phyloP scores from a whole-genome alignment of 2,329 filamentous ascomycete species.

The Calonectria pseudoturangicola region DNA sequence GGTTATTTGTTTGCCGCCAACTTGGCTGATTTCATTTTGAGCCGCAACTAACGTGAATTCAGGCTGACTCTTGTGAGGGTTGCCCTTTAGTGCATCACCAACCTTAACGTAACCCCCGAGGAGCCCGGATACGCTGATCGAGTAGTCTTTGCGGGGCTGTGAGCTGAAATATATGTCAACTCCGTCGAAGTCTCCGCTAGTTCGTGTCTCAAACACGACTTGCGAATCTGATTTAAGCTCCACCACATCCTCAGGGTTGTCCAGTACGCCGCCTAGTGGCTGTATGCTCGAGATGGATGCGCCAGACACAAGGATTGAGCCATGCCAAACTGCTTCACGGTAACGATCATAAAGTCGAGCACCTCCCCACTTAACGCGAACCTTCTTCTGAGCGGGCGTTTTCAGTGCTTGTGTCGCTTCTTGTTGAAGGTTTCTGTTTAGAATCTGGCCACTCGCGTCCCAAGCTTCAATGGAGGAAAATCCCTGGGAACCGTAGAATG shows the following conservation, averaged over 20 bases:
- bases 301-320: conserved; percentile 50
- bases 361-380: conserved; percentile 57
- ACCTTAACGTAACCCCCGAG: conserved; percentile 58
- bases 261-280: conserved; percentile 52
- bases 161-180: conserved; percentile 49
- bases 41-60: conserved; percentile 43
- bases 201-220: conserved; percentile 52
- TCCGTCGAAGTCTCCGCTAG: conserved; percentile 57
- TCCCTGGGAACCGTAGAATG: conserved; percentile 51
- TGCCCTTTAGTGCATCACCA: conserved; percentile 52
- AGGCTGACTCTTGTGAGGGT: conserved; percentile 55
- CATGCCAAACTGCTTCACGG: conserved; percentile 58
- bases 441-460: conserved; percentile 54
- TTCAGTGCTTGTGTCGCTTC: conserved; percentile 37
- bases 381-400: conserved; percentile 35
- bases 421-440: conserved; percentile 50
- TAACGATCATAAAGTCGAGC: conserved; percentile 59
- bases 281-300: conserved; percentile 44
- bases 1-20: conserved; percentile 44
- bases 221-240: conserved; percentile 37
- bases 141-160: conserved; percentile 19
- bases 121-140: conserved; percentile 49
- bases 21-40: conserved; percentile 30
- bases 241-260: conserved; percentile 51
- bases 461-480: conserved; percentile 56